Conservation (phyloP, 768 basidiomycete genomes). For the Trametes cingulata region DNA sequence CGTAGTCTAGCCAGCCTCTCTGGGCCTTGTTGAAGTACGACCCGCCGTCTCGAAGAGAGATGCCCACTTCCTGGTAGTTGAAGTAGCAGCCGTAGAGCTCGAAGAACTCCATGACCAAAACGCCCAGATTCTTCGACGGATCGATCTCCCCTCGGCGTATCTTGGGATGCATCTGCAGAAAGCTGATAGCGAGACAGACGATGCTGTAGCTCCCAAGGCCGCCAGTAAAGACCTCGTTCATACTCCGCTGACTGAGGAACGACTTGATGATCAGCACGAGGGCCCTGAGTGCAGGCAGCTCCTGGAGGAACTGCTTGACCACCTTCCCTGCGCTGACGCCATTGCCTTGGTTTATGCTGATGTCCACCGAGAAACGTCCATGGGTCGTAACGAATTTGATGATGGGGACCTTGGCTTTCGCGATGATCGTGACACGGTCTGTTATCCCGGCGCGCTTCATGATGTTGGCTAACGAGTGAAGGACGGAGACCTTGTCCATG, state of each 20-base stretch:
- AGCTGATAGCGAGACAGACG: slow-evolving; percentile 90
- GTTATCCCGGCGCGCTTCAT: slow-evolving; percentile 78
- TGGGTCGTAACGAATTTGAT: slow-evolving; percentile 88
- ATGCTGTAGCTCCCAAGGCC: slow-evolving; percentile 94
- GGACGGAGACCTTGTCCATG: slow-evolving; percentile 64
- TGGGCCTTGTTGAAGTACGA: slow-evolving; percentile 82
- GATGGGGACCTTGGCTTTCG: slow-evolving; percentile 94
- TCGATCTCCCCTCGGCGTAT: slow-evolving; percentile 87
- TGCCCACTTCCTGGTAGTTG: slow-evolving; percentile 88
- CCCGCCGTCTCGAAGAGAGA: slow-evolving; percentile 86
- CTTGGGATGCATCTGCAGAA: slow-evolving; percentile 97
- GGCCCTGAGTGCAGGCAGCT: slow-evolving; percentile 76
- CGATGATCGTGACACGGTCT: slow-evolving; percentile 80
- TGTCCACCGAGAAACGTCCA: slow-evolving; percentile 87
- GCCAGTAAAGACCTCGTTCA: slow-evolving; percentile 99
- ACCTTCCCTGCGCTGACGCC: slow-evolving; percentile 79
- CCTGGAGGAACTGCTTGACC: slow-evolving; percentile 74
- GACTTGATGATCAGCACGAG: slow-evolving; percentile 89
- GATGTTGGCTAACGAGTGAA: slow-evolving; percentile 76
- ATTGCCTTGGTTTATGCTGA: slow-evolving; percentile 89
- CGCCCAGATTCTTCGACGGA: slow-evolving; percentile 84
- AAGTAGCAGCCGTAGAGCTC: slow-evolving; percentile 92
- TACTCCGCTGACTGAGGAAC: slow-evolving; percentile 82
- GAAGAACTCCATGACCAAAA: slow-evolving; percentile 96
- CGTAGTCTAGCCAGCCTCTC: slow-evolving; percentile 77